Evolutionary conservation across 2,329 filamentous ascomycete genomes (phyloP).

Genomic region (Ploettnerulaceae sp.): DNA sequence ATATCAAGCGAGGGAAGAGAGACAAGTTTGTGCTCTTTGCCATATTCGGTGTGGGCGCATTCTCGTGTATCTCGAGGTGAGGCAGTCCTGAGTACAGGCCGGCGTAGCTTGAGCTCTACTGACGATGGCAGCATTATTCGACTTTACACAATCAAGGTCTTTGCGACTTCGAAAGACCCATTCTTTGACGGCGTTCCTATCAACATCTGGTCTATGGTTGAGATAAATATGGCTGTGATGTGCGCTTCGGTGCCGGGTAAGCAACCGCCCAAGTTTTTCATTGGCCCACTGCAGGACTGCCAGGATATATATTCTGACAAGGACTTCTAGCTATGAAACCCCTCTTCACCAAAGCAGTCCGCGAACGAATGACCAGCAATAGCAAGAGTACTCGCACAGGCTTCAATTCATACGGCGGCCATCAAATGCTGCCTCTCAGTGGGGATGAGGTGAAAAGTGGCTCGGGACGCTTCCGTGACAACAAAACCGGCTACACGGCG

Average conservation of each 20-base stretch:
- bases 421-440: conserved; percentile 14
- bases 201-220: conserved; percentile 32
- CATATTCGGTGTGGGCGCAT: conserved; percentile 18
- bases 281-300: neutral
- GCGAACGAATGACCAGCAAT: conserved; percentile 4
- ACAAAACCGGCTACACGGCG: conserved; percentile 1
- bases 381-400: neutral
- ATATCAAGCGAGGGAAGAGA: conserved; percentile 13
- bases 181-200: conserved; percentile 25
- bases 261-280: neutral
- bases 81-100: neutral
- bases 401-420: conserved; percentile 3
- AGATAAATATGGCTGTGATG: conserved; percentile 33
- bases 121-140: conserved; percentile 27
- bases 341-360: conserved; percentile 13
- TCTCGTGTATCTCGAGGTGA: conserved; percentile 27
- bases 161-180: conserved; percentile 26
- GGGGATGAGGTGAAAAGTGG: conserved; percentile 1
- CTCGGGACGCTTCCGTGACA: conserved; percentile 1
- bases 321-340: conserved; percentile 14
- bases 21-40: conserved; percentile 18
- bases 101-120: neutral
- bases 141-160: conserved; percentile 32
- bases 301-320: conserved; percentile 3
- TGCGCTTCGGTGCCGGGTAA: conserved; percentile 29